Base-by-base conservation (phyloP, 1,139 yeast species). In the Pichia sp. region DNA sequence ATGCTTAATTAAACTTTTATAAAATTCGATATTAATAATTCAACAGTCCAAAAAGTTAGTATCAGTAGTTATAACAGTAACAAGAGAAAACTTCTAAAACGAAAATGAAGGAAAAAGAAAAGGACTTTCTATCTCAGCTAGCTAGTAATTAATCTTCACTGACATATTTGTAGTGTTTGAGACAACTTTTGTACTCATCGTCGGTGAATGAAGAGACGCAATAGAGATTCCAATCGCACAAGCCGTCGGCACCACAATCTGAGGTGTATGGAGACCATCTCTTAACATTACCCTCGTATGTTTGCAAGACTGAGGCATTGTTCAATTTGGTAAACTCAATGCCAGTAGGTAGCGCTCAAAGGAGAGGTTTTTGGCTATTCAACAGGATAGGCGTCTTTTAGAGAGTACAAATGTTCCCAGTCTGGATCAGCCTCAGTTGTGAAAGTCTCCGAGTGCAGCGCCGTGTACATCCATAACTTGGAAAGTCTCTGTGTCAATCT, bases 401-500 rank as follows among this genome's bases (percentile, higher is more conserved):
- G 77, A 52, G 79, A 74, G 63, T 82, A 82, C 60, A 80, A 85
- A 55, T 74, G 77, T 56, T 70, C 67, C 85, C 86, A 82, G 16
- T 62, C 65, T 17, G 85, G 85, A 61, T 80, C 85, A 8, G 65
- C 70, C 41, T 79, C 80, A 16, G 74, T 75, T 55, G 75, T 74
- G 55, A 76, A 79, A 7, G 85, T 81, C 48, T 75, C 55, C 71
- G 70, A 33, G 83, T 73, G 69, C 75, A 84, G 69, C 75, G 64
- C 83, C 84, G 71, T 69, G 75, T 5, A 85, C 75, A 63, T 85
- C 81, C 75, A 83, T 74, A 57, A 85, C 74, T 58, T 79, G 79
- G 72, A 83, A 84, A 5, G 88, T 78, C 60, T 79, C 72, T 29
- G 79, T 73, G 66, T 85, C 90, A 48, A 85, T 86, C 63, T 81